A percentile compares a stretch with the other conserved stretches of the same genome.
These are phyloP conservation scores for Akanthomyces lecanii DNA, from an alignment of 2,329 filamentous ascomycete genomes.

Conservation along the genomic window DNA sequence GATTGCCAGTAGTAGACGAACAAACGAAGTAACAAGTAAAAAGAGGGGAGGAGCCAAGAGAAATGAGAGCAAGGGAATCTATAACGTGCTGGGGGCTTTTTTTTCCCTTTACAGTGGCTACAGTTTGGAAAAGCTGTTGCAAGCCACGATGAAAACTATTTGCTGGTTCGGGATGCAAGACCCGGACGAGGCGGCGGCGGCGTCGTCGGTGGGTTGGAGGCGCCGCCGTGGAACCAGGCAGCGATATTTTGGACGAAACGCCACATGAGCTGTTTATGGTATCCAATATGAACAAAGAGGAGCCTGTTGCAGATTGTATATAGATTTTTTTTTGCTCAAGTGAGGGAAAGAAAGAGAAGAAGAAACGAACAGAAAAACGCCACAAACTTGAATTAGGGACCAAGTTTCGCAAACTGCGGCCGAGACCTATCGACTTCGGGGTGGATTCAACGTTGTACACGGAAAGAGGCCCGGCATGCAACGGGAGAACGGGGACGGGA, in stretches of 20 bases:
- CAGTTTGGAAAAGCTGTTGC: neutral
- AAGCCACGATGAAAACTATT: conserved; percentile 14
- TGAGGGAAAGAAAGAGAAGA: neutral
- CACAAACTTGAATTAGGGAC: neutral
- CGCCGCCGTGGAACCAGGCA: conserved; percentile 1
- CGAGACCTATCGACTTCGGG: neutral
- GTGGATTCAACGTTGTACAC: neutral
- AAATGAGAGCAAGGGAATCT: neutral
- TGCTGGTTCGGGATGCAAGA: conserved; percentile 14
- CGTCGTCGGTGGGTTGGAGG: neutral
- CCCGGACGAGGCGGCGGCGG: conserved; percentile 6
- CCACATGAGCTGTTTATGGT: conserved; percentile 4
- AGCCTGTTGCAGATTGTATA: neutral
- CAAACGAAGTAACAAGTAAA: neutral
- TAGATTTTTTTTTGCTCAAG: too few species aligned
- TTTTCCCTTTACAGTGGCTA: too few species aligned
- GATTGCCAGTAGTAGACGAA: neutral
- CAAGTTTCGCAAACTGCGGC: neutral
- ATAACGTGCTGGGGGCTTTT: neutral
- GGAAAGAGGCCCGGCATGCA: neutral
- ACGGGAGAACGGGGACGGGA: neutral
- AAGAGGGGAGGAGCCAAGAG: neutral
- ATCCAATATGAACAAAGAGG: neutral
- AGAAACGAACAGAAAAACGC: neutral
- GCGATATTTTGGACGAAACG: neutral